Base-by-base conservation (phyloP, 352 stramenopile genomes). In the Phytophthora pistaciae region DNA sequence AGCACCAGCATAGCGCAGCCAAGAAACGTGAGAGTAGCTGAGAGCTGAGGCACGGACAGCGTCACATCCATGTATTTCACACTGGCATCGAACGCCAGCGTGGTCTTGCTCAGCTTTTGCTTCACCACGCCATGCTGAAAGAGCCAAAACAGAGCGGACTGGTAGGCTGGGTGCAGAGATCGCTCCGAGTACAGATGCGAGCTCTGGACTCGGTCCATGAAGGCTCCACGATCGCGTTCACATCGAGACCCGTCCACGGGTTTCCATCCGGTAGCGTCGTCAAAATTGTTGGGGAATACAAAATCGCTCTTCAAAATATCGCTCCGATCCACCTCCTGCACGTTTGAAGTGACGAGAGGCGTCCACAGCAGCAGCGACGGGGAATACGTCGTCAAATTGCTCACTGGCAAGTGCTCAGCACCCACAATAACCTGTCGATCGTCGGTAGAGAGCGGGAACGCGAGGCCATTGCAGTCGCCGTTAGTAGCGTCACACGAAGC, bases 231-330 rank as follows among this genome's bases (percentile, higher is more conserved):
- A 58, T 88, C 80, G 7, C 71, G 63, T 65, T 90, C 80, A 63
- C 82, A 90, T 50, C 64, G 58, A 57, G 61, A 65, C 3, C 73
- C 76, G 20, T 77, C 52, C 6, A 88, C 60, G 20, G 66, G 58
- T 11, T 66, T 69, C 80, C 80, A 88, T 0, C 53, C 55, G 18
- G 5, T 72, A 1, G 68, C 56, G 44, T 84, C 71, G 1, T 57
- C 31, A 64, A 90, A 90, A 60, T 83, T 85, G 44, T 65, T 64
- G 10, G 78, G 80, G 42, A 90, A 87, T 27, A 90, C 68, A 50
- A 90, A 81, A 61, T 90, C 82, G 60, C 61, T 77, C 66, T 90
- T 90, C 42, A 90, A 64, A 6, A 77, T 79, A 14, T 82, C 73
- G 23, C 76, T 79, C 48, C 55, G 67, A 49, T 88, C 82, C 44